Base-by-base conservation (phyloP, 2,329 filamentous ascomycete genomes). In the Beauveria caledonica region DNA sequence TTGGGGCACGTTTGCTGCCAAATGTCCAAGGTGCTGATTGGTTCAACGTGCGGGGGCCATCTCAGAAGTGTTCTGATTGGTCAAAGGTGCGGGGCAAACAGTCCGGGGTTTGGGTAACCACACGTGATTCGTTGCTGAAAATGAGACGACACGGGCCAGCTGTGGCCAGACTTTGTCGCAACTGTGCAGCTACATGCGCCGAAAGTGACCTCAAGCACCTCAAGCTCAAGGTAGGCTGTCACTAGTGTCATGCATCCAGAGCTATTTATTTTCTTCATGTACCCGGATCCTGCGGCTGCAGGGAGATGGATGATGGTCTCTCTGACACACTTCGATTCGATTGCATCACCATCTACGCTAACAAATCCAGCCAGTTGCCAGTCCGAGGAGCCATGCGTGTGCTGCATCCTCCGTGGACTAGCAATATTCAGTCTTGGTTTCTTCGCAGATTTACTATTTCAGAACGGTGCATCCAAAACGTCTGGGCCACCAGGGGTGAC, bases 1-100 rank as follows among this genome's bases (percentile, higher is more conserved):
- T 21, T 10, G 19, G 48, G 33, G 19, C 33, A 36, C 33, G 17
- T 19, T 44, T 52, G 49, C 52, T 55, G 33, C 46, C 39, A 44
- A 45, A 50, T 48, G 49, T 27, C 42, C n/a, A n/a, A 27, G 49
- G 27, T 36, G 2, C 21, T 57, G 54, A 48, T 55, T 55, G 52
- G 52, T 33, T 17, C 2, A 19, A 6, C 2, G n/a, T 53, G 58
- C 50, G 39, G 23, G 55, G 29, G 2, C 59, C 48, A 60, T 9
- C 48, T 53, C 8, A n/a, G 15, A 42, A 58, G 64, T 62, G 58
- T 61, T 61, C 40, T 71, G 68, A 74, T 74, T 74, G 72, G 72
- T 36, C 58, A 6, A 13, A 33, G 25, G 54, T 68, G 71, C 67
- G 71, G 71, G 71, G 68, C 58, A 53, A 42, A 55, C 6, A 42